Evolutionary conservation across 106 monocot genomes (phyloP).

Genomic region (Cymbidium sinense): DNA sequence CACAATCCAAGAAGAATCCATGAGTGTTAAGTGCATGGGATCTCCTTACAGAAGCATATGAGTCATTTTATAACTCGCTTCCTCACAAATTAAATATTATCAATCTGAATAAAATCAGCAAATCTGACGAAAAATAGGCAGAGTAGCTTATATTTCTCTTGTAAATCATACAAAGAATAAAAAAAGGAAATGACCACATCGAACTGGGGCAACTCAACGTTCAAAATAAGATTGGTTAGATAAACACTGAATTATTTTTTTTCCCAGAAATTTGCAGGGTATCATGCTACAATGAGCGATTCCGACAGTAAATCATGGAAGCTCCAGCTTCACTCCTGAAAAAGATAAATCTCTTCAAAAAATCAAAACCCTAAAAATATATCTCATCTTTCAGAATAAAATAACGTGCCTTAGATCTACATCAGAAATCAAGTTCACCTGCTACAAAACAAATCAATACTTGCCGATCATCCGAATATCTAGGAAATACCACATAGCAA

Average conservation of each 20-base stretch:
- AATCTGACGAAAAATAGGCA: neutral
- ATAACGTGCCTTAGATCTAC: neutral
- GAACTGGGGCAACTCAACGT: neutral
- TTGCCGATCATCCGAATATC: neutral
- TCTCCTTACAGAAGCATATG: no score
- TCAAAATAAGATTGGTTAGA: neutral
- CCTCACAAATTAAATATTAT: no score
- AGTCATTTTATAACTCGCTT: no score
- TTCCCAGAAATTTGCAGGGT: neutral
- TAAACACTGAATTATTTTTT: neutral
- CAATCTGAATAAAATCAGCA: neutral
- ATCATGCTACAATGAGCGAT: neutral
- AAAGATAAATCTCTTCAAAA: neutral
- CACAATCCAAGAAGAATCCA: no score
- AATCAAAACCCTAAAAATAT: neutral
- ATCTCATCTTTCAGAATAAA: neutral
- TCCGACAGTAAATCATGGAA: neutral
- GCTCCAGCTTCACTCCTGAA: neutral
- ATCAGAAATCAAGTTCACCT: neutral
- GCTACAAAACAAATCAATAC: neutral
- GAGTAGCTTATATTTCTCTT: neutral
- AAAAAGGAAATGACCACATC: neutral
- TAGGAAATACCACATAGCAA: neutral
- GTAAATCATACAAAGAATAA: neutral
- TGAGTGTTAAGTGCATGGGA: no score